Percentiles rank a stretch among this genome's conserved stretches.
Conservation (phyloP, 1,284 basidiomycete species). For the Farysia itapuensis region DNA sequence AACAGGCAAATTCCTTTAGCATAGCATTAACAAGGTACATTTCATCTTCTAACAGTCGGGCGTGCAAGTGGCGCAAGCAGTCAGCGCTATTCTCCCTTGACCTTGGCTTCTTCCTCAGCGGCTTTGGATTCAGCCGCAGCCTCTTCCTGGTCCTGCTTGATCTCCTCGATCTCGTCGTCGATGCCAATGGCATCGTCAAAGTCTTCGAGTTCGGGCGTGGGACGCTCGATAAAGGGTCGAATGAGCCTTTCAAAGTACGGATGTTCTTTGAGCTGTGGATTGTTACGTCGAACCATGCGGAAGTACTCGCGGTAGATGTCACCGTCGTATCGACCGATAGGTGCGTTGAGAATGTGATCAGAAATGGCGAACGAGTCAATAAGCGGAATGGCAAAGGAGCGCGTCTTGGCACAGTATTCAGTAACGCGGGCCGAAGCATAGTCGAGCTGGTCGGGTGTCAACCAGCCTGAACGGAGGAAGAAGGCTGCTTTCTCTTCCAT, state of each 20-base stretch:
- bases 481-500: constrained; percentile 66
- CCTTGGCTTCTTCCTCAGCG: constrained; percentile 5
- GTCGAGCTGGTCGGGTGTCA: constrained; percentile 62
- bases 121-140: constrained; percentile 43
- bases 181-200: constrained; percentile 61
- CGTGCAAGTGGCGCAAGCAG: too few relatives aligned
- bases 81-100: too few relatives aligned
- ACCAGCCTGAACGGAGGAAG: constrained; percentile 64
- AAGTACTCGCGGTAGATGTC: constrained; percentile 58
- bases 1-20: constrained; percentile 46
- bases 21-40: too few relatives aligned
- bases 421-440: constrained; percentile 62
- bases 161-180: constrained; percentile 63
- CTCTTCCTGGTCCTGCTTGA: constrained; percentile 53
- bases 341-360: constrained; percentile 67
- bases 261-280: constrained; percentile 60
- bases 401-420: constrained; percentile 63
- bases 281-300: constrained; percentile 51
- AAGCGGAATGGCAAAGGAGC: constrained; percentile 63
- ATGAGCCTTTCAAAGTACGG: constrained; percentile 66
- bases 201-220: constrained; percentile 60
- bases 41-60: too few relatives aligned
- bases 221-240: constrained; percentile 64
- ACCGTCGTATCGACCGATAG: constrained; percentile 61
- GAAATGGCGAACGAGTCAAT: constrained; percentile 65